Evolutionary conservation across 352 stramenopile species (phyloP).

Genomic region (Phytophthora pini): DNA sequence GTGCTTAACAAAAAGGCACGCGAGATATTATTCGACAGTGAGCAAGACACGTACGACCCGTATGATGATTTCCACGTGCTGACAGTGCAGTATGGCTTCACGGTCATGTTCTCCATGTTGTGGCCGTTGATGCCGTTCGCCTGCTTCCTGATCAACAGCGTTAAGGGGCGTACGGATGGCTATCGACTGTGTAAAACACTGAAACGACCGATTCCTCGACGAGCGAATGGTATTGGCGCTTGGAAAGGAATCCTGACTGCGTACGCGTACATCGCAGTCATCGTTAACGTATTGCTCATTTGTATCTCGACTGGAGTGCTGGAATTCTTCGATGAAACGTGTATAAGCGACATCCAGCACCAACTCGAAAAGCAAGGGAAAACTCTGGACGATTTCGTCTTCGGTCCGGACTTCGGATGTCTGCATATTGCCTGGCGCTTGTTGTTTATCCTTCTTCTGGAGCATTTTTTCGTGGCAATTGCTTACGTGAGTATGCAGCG

Average conservation of each 20-base stretch:
- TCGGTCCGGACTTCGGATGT: conserved; percentile 72
- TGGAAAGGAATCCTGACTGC: conserved; percentile 67
- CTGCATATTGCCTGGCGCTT: conserved; percentile 66
- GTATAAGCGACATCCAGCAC: conserved; percentile 58
- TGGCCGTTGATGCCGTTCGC: conserved; percentile 80
- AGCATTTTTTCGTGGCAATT: conserved; percentile 60
- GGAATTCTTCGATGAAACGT: conserved; percentile 72
- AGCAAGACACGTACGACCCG: conserved; percentile 76
- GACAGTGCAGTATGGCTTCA: conserved; percentile 78
- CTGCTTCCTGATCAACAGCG: conserved; percentile 73
- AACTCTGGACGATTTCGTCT: conserved; percentile 69
- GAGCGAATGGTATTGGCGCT: conserved; percentile 77
- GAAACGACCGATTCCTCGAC: conserved; percentile 72
- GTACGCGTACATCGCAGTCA: conserved; percentile 71
- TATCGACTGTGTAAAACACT: conserved; percentile 75
- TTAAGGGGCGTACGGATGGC: conserved; percentile 73
- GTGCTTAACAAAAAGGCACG: conserved; percentile 73
- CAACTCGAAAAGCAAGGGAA: conserved; percentile 70
- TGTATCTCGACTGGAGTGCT: conserved; percentile 76
- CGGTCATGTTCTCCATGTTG: conserved; percentile 84
- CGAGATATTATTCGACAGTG: conserved; percentile 75
- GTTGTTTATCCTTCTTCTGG: conserved; percentile 61
- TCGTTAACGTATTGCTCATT: conserved; percentile 76
- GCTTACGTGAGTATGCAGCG: conserved; percentile 65
- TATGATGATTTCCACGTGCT: conserved; percentile 81